A percentile compares a stretch with the other conserved stretches of the same genome.
Evolutionary conservation across 306 rosid genomes (phyloP).

Genomic region (Rosa rugosa): DNA sequence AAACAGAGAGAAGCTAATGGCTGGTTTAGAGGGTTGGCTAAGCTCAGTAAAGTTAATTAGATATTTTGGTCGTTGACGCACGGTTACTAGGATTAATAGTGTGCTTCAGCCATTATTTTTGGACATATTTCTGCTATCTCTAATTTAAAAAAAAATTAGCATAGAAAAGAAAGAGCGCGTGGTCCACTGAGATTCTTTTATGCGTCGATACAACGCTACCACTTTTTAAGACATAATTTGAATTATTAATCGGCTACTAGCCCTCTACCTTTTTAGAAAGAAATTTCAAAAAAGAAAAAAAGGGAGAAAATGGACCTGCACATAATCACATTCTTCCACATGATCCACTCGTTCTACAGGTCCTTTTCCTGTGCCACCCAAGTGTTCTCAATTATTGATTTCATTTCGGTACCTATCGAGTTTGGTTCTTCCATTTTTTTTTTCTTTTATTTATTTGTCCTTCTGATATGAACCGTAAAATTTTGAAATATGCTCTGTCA

Average conservation of each 20-base stretch:
- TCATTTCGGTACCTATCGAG: not conserved
- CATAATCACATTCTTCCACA: constrained; percentile 10
- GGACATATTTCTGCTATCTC: not conserved
- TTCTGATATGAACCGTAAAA: not conserved
- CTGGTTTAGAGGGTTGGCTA: not conserved
- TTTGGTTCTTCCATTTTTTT: not conserved
- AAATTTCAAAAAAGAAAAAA: not conserved
- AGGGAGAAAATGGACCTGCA: not conserved
- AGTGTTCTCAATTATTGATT: constrained; percentile 14
- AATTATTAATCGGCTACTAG: constrained; percentile 17
- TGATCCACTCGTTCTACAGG: not conserved
- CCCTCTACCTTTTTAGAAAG: not conserved
- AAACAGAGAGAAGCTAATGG: not conserved
- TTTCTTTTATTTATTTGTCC: not conserved
- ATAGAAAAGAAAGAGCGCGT: not conserved
- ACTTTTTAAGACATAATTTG: constrained; percentile 11
- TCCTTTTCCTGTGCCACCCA: not conserved
- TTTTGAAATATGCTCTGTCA: not conserved
- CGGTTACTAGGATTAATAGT: not conserved
- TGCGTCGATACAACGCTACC: constrained; percentile 27
- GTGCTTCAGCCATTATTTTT: not conserved
- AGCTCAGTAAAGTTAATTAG: not conserved
- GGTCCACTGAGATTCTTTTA: constrained; percentile 26
- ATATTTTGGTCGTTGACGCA: constrained; percentile 8
- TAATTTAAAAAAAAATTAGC: not conserved